Base-by-base conservation (phyloP, 2,329 filamentous ascomycete species). In the Cadophora sp. region DNA sequence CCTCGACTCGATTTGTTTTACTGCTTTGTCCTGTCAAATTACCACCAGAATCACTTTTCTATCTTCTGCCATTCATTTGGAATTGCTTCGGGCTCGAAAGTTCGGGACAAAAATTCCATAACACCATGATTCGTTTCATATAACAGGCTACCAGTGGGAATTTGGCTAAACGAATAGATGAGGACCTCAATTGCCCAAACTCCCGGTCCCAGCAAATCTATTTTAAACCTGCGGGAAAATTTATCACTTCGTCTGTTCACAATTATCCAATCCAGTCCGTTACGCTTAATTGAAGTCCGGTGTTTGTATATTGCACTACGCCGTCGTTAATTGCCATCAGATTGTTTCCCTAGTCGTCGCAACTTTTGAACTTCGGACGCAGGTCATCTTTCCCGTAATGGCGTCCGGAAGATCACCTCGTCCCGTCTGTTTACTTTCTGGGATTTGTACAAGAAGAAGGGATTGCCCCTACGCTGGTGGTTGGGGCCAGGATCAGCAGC, bases 91-190 rank as follows among this genome's bases (percentile, higher is more conserved):
- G 11, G 33, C 33, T 58, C 20, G 33, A 43, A 27, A 43, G 36
- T 27, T 58, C 36, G 36, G 55, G n/a, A 27, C 36, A 20, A n/a
- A 27, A 24, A 43, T 43, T 58, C 20, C 36, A 43, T 41, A 41
- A 41, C 4, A 14, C 55, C 20, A 41, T 43, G 36, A 39, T 58
- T 58, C 8, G 27, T 2, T 41, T 50, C n/a, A 65, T 20, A 53
- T 61, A 70, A 67, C 64, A 71, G 71, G 59, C 68, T 69, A 56
- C 59, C 58, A 62, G 59, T 65, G 68, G 60, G 66, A 48, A 68
- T 67, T 56, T 71, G 69, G 71, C 69, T 73, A 70, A 73, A 71
- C 53, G 20, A 63, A 62, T 69, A 71, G 48, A 69, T 69, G 65
- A 67, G 62, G 61, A 66, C 47, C n/a, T 64, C 33, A 50, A 64